A percentile compares a stretch with the other conserved stretches of the same genome.
Evolutionary conservation across 192 early-diverging fungal species (phyloP).

Genomic region (Coemansia biformis): DNA sequence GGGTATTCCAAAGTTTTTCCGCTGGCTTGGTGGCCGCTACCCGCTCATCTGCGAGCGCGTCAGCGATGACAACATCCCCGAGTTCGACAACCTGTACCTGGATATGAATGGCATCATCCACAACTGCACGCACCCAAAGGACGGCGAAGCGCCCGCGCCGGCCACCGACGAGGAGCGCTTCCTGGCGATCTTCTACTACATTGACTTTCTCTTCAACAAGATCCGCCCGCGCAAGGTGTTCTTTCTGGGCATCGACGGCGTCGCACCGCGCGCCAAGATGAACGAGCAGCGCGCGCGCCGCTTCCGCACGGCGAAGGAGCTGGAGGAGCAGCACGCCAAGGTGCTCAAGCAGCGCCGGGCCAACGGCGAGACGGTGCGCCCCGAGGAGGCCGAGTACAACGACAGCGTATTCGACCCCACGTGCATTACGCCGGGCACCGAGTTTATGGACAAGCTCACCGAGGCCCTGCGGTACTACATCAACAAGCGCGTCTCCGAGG

Average conservation of each 20-base stretch:
- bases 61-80: constrained; percentile 85
- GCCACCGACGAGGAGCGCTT: constrained; percentile 94
- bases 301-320: constrained; percentile 91
- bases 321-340: constrained; percentile 46
- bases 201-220: constrained; percentile 86
- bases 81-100: constrained; percentile 96
- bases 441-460: constrained; percentile 91
- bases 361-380: constrained; percentile 56
- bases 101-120: constrained; percentile 99
- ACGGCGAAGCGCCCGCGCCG: constrained; percentile 78
- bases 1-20: constrained; percentile 93
- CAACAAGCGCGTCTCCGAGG: constrained; percentile 78
- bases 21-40: constrained; percentile 97
- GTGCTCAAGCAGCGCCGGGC: constrained; percentile 55
- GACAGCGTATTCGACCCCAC: constrained; percentile 88
- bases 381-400: constrained; percentile 63
- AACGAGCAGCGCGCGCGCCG: constrained; percentile 97
- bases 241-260: constrained; percentile 91
- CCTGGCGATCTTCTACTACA: constrained; percentile 90
- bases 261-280: constrained; percentile 98
- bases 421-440: constrained; percentile 97
- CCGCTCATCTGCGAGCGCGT: constrained; percentile 90
- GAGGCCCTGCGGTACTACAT: constrained; percentile 85
- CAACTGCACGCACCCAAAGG: constrained; percentile 92
- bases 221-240: constrained; percentile 93